Evolutionary conservation across 306 rosid genomes (phyloP), one percentile per base, ranked within the genome.

Genomic region (Inga oerstediana): DNA sequence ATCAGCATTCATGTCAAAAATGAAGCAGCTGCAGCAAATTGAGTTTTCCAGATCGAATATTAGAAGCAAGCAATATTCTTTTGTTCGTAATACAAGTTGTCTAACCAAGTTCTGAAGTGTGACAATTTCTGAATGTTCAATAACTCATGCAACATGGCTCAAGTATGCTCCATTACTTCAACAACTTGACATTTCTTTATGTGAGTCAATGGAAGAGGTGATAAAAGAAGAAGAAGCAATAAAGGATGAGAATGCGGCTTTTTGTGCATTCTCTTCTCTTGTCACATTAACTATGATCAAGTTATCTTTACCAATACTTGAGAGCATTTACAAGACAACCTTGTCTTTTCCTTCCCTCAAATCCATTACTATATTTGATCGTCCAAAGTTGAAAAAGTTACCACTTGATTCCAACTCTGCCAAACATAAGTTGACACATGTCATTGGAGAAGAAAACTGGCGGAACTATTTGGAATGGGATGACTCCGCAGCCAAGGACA

Each of bases 331-430:
- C 11, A 20, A 22, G 22, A 14, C 35, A 12, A 3, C 72, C 3
- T 76, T 76, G 43, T 5, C 24, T 59, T 61, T 58, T 43, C 71
- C 56, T 58, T 76, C 56, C 27, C 41, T 76, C 4, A 13, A 4
- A 24, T 1, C 7, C 8, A 12, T 76, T n/a, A 0, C 3, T 1
- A 15, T 59, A 43, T 2, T 0, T 2, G 1, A 3, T 0, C 58
- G 80, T n/a, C 70, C n/a, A 5, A 2, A 39, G 3, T 35, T 76
- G 16, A 58, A 12, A 3, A 54, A 41, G 71, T n/a, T 76, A n/a
- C 80, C 80, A 3, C 44, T 76, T 14, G 15, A 39, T 76, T 39
- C 39, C 52, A 58, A 22, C 15, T 20, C 24, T 12, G 37, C 54
- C 10, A n/a, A 3, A 16, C 14, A n/a, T 24, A 76, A 15, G 54